Base-by-base conservation (phyloP, 2,329 filamentous ascomycete species). In the Talaromyces rugulosus region DNA sequence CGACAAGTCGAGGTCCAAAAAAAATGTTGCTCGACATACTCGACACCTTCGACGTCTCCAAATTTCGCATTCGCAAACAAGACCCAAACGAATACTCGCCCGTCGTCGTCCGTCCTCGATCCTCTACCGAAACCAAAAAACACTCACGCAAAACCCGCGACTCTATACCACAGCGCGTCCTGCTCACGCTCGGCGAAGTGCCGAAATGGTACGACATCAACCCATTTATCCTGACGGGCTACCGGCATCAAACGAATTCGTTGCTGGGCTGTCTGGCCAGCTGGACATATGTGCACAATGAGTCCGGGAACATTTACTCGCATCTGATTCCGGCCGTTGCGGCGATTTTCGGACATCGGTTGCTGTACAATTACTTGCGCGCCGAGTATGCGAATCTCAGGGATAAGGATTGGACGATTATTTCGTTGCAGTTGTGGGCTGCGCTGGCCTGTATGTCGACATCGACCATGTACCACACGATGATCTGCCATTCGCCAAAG, bases 121-220 rank as follows among this genome's bases (percentile, higher is more conserved):
- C 52, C 28, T 34, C 52, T 2, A 28, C 12, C 52, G 52, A 55
- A 18, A 30, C 3, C 52, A 55, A 54, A 30, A 27, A 54, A 23
- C 23, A 23, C 8, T 11, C 18, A 8, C 44, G 44, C 44, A 50
- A 51, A 51, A 55, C 52, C 14, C 28, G n/a, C 14, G 52, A 55
- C 28, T 55, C 52, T 1, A 34, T 55, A 34, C 52, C 52, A 8
- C 52, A 55, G 52, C 52, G 52, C 28, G 52, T 55, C 12, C 52
- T 55, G 28, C 52, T 55, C 18, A 34, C 52, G 12, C 28, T 55
- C 1, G 52, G 30, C 8, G 65, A 67, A 60, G 63, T 66, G 71
- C 69, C 69, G 71, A 72, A 51, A 54, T 82, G 80, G 79, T 73
- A 75, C 59, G 73, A 76, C 62, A 72, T 78, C 64, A 82, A 81